phyloP scores from a whole-genome alignment of 2,329 filamentous ascomycete species.

The Paramyrothecium roridum region DNA sequence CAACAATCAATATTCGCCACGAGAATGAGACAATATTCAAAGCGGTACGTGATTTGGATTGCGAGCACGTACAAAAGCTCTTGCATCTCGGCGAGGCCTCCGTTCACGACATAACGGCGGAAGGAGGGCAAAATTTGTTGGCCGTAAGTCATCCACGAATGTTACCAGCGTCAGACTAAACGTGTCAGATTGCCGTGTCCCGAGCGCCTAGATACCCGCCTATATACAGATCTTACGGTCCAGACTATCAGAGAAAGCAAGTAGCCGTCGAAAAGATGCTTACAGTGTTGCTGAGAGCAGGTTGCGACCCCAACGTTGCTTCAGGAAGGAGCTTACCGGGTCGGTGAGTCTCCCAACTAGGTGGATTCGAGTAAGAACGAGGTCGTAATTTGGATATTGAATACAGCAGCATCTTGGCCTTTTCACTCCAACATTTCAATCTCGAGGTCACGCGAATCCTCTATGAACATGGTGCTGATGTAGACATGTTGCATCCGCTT shows the following conservation, averaged over 20 bases:
- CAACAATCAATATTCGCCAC: neutral
- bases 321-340: neutral
- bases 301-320: neutral
- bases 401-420: no score
- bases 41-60: neutral
- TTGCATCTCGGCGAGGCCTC: neutral
- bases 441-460: neutral
- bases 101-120: neutral
- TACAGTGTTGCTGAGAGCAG: neutral
- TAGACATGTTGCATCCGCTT: neutral
- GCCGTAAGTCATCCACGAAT: neutral
- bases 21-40: neutral
- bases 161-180: neutral
- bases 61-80: neutral
- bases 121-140: neutral
- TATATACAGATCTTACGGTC: neutral
- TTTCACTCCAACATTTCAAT: neutral
- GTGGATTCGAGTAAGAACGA: neutral
- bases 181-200: neutral
- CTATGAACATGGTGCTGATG: neutral
- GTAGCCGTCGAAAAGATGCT: neutral
- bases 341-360: neutral
- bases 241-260: neutral
- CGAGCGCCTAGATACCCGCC: neutral
- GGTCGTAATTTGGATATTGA: neutral